phyloP scores from a whole-genome alignment of 1,284 basidiomycete genomes.

The Ustilago curta region DNA sequence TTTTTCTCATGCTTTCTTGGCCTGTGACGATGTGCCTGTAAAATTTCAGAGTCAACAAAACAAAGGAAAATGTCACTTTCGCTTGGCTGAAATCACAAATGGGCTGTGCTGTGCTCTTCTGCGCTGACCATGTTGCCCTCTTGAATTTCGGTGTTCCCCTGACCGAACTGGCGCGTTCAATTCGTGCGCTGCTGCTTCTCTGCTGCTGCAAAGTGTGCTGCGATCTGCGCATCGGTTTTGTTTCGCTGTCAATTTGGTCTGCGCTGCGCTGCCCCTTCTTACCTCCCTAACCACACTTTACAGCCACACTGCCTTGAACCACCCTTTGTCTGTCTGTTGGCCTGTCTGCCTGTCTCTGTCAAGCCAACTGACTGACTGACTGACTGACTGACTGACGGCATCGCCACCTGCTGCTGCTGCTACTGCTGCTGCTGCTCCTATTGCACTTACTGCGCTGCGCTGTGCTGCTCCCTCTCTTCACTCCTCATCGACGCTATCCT shows the following conservation, averaged over 20 bases:
- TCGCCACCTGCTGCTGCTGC: not conserved
- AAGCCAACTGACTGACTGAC: not conserved
- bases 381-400: not conserved
- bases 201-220: conserved; percentile 3
- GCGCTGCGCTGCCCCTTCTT: not conserved
- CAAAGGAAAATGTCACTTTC: not conserved
- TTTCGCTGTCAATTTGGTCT: conserved; percentile 10
- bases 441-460: conserved; percentile 1
- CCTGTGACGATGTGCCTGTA: not conserved
- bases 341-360: not conserved
- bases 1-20: not conserved
- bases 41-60: not conserved
- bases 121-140: not conserved
- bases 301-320: not conserved
- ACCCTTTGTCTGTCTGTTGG: not conserved
- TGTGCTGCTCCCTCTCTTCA: conserved; percentile 3
- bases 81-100: not conserved
- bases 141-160: not conserved
- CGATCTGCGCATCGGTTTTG: conserved; percentile 13
- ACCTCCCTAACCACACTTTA: not conserved
- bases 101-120: conserved; percentile 1
- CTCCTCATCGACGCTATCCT: conserved; percentile 1
- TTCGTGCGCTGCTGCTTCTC: not conserved
- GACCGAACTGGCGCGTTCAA: not conserved
- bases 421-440: too few relatives aligned